Percentiles rank a stretch among this genome's conserved stretches.
Evolutionary conservation across 2,329 filamentous ascomycete species (phyloP).

Genomic region (Epichloe festucae): DNA sequence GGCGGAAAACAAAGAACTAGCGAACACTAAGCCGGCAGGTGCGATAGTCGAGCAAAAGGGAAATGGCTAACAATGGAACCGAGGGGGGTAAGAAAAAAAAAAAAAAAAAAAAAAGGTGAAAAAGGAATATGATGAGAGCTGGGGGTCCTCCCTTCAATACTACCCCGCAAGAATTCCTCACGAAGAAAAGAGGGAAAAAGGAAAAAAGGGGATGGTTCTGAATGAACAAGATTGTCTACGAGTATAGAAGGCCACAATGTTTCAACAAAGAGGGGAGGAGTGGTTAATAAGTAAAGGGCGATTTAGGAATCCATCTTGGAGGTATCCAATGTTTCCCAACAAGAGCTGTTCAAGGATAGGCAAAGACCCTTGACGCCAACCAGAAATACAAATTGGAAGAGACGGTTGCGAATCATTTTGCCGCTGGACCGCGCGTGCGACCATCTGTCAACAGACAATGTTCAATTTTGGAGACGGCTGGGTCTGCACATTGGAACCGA

Average conservation of each 20-base stretch:
- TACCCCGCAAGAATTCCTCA: constrained; percentile 4
- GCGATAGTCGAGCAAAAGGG: background rate
- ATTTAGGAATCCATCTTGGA: background rate
- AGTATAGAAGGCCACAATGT: background rate
- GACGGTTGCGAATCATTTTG: constrained; percentile 1
- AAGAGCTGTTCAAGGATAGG: background rate
- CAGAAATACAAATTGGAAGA: background rate
- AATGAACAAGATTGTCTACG: background rate
- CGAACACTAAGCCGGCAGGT: constrained; percentile 3
- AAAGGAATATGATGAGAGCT: background rate
- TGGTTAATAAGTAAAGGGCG: background rate
- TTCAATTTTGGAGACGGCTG: too few species aligned
- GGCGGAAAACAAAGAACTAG: constrained; percentile 2
- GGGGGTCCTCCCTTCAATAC: constrained; percentile 3
- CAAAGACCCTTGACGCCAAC: background rate
- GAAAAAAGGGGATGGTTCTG: background rate
- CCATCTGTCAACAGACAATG: too few species aligned
- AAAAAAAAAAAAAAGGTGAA: background rate
- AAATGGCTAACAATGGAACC: background rate
- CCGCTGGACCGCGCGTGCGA: too few species aligned
- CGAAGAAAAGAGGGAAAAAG: background rate
- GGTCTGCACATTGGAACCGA: too few species aligned
- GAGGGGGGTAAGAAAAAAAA: background rate
- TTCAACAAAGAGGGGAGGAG: background rate
- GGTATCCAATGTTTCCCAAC: background rate